These are phyloP conservation scores for Tinospora cordifolia DNA, from an alignment of 164 flowering plant species.

Conservation along the genomic window DNA sequence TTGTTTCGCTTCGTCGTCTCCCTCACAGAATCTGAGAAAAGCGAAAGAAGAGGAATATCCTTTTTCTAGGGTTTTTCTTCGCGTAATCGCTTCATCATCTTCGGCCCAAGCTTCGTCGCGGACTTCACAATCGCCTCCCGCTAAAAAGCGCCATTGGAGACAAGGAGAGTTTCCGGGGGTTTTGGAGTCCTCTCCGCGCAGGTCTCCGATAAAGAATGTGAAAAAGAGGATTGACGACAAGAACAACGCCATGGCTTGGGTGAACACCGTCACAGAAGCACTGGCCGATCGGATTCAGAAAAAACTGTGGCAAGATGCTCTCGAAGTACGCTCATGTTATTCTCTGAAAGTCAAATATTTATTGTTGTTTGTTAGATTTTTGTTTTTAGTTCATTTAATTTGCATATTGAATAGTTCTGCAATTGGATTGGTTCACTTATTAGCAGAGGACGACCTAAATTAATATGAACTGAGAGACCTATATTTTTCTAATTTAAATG, in stretches of 20 bases:
- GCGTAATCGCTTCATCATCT: constrained; percentile 25
- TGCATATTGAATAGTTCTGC: no score
- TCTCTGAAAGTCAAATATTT: neutral
- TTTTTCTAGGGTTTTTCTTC: constrained; percentile 15
- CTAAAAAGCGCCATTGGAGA: constrained; percentile 68
- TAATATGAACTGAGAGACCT: no score
- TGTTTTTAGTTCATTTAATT: no score
- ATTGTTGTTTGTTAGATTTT: no score
- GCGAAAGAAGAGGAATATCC: neutral
- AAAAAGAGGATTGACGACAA: constrained; percentile 72
- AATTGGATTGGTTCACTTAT: no score
- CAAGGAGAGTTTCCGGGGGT: constrained; percentile 73
- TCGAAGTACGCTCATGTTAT: constrained; percentile 39
- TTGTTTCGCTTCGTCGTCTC: constrained; percentile 27
- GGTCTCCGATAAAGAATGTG: constrained; percentile 56
- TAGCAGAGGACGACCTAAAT: no score
- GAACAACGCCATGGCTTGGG: constrained; percentile 70
- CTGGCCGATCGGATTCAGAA: constrained; percentile 54
- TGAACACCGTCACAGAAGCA: constrained; percentile 69
- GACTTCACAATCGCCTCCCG: constrained; percentile 11
- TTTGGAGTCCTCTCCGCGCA: constrained; percentile 24
- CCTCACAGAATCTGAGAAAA: constrained; percentile 9
- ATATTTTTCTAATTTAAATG: no score
- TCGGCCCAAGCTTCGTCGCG: constrained; percentile 10
- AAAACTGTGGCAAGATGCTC: constrained; percentile 76